These are phyloP conservation scores for Globisporangium rhizosaccharum DNA, from an alignment of 352 stramenopile genomes.

Conservation along the genomic window DNA sequence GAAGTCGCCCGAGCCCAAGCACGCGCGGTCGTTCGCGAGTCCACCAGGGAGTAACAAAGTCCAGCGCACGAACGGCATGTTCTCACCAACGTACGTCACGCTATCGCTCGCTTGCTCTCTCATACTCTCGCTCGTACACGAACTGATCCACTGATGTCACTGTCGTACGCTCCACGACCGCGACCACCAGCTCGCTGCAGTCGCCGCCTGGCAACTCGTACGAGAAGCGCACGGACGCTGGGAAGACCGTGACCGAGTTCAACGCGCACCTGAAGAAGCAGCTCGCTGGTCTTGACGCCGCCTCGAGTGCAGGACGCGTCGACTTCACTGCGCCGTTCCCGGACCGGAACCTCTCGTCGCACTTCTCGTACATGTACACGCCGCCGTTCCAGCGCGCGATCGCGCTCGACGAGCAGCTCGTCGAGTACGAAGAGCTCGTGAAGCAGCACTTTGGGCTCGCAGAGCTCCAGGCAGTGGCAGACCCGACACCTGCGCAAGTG, in stretches of 20 bases:
- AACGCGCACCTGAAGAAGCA: conserved; percentile 68
- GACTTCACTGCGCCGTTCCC: conserved; percentile 39
- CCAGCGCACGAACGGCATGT: conserved; percentile 59
- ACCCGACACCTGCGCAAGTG: conserved; percentile 68
- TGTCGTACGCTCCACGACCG: neutral
- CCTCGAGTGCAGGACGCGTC: conserved; percentile 6
- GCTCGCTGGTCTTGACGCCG: conserved; percentile 19
- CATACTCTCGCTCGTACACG: neutral
- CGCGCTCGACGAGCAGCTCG: conserved; percentile 69
- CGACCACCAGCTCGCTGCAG: conserved; percentile 37
- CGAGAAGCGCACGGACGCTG: conserved; percentile 69
- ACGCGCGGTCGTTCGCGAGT: conserved; percentile 55
- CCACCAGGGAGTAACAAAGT: conserved; percentile 54
- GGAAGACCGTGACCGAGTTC: conserved; percentile 76
- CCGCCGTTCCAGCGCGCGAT: conserved; percentile 71
- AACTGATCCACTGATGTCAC: neutral
- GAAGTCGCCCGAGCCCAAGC: conserved; percentile 70
- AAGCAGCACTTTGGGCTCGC: conserved; percentile 60
- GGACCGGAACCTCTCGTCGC: conserved; percentile 51
- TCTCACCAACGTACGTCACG: conserved; percentile 52
- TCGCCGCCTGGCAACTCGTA: conserved; percentile 69
- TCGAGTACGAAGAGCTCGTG: conserved; percentile 71
- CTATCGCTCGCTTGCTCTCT: neutral
- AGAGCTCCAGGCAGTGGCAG: conserved; percentile 56
- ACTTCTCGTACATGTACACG: conserved; percentile 82